Evolutionary conservation across 108 stramenopile species (phyloP).

Genomic region (Tribonema minus): DNA sequence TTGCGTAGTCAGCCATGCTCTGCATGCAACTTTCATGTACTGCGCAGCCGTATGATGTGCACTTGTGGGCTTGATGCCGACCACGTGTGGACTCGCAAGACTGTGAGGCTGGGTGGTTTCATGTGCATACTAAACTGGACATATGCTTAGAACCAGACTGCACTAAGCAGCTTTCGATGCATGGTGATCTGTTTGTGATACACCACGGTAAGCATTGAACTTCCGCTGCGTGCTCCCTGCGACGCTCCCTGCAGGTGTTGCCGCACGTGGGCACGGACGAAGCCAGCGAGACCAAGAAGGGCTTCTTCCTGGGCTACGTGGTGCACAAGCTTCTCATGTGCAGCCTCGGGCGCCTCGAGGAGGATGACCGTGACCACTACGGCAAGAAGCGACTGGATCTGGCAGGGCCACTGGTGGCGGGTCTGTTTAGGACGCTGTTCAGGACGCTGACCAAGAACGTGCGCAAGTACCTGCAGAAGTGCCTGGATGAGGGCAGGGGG

Average conservation of each 20-base stretch:
- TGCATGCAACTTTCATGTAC: too few species aligned
- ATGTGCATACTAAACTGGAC: too few species aligned
- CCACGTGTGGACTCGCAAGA: too few species aligned
- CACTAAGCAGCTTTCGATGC: too few species aligned
- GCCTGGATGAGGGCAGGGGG: constrained; percentile 88
- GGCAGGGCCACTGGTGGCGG: constrained; percentile 92
- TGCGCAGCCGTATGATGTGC: too few species aligned
- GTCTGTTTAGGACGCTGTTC: constrained; percentile 90
- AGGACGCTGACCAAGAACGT: constrained; percentile 73
- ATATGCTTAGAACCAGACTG: too few species aligned
- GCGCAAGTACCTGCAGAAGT: constrained; percentile 77
- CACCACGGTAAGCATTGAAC: too few species aligned
- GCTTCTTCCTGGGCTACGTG: constrained; percentile 96
- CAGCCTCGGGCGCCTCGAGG: constrained; percentile 79
- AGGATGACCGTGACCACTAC: constrained; percentile 99
- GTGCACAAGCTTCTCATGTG: constrained; percentile 96
- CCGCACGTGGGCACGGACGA: constrained; percentile 97
- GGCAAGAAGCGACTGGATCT: constrained; percentile 99
- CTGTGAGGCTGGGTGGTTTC: too few species aligned
- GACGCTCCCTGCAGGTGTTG: constrained; percentile 57
- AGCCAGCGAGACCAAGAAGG: constrained; percentile 94
- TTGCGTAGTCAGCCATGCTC: too few species aligned
- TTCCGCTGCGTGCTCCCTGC: too few species aligned
- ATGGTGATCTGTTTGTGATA: too few species aligned
- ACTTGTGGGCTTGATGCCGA: too few species aligned